Base-by-base conservation (phyloP, 768 basidiomycete genomes). In the Lentinula sp. region DNA sequence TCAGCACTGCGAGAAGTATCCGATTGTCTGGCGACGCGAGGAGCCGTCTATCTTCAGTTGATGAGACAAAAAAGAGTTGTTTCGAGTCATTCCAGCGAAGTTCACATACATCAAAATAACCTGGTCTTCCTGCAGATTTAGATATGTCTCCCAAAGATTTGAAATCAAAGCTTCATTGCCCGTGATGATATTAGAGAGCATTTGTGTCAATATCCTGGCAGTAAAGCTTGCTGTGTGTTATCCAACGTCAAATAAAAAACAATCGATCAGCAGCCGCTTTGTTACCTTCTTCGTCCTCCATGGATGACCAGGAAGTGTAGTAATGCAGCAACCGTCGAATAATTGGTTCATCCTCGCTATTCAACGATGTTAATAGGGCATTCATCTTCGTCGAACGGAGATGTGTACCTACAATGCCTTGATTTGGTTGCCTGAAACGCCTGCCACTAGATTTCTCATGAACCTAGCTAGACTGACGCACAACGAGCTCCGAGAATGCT, bases 101-200 rank as follows among this genome's bases (percentile, higher is more conserved):
- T 48, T 62, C 32, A 68, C 77, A 68, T 69, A 95, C 94, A 90
- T 81, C 60, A 96, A 73, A 9, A 96, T 77, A 51, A 85, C 82
- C 69, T 87, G 80, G 63, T 90, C 86, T 66, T 92, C 91, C 0
- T 88, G 82, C 4, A 90, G 77, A 57, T 77, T 79, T 69, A 92
- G 74, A 66, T 88, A 87, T 1, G 74, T 78, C 39, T 78, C 77
- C 90, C 88, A 93, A 36, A 89, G 72, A 20, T 69, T 77, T n/a
- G 76, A 69, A 63, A 82, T 77, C 49, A 88, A 78, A 7, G 63
- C 65, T 45, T 86, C 82, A 62, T 93, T 91, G 7, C 81, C 80
- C 2, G 95, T 93, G 36, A 95, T 81, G 23, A 93, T 77, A 70
- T 97, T 97, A 18, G 93, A 90, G 33, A 96, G 78, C 3, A 90